Percentiles rank a stretch among this genome's conserved stretches.
These are phyloP conservation scores for Apophysomyces trapeziformis DNA, from an alignment of 371 early-diverging fungal genomes.

Conservation along the genomic window DNA sequence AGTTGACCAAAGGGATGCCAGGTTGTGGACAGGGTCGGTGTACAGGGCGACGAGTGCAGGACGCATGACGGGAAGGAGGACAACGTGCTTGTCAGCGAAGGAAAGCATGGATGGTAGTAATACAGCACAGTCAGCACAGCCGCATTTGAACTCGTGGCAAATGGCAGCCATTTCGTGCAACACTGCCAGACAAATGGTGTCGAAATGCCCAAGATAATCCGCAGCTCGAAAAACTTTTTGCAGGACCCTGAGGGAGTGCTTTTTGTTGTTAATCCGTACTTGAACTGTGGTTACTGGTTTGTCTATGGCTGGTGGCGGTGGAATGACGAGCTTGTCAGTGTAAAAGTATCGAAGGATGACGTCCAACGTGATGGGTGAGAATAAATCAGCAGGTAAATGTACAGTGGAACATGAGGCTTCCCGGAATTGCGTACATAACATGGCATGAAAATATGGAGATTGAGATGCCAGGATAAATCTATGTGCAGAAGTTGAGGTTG, in stretches of 20 bases:
- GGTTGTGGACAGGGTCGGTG: slow-evolving; percentile 42
- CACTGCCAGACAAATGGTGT: slow-evolving; percentile 34
- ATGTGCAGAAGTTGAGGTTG: slow-evolving; percentile 35
- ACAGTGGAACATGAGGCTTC: slow-evolving; percentile 24
- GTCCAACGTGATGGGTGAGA: slow-evolving; percentile 23
- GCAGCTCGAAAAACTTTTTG: slow-evolving; percentile 46
- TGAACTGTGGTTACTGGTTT: slow-evolving; percentile 15
- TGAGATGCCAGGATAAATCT: slow-evolving; percentile 47
- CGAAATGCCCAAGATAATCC: slow-evolving; percentile 44
- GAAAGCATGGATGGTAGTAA: slow-evolving; percentile 50
- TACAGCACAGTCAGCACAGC: slow-evolving; percentile 42
- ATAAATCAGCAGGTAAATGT: slow-evolving; percentile 31
- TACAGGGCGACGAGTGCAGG: slow-evolving; percentile 31
- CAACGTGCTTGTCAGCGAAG: slow-evolving; percentile 40
- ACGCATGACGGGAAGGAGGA: slow-evolving; percentile 29
- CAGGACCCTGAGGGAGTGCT: slow-evolving; percentile 40
- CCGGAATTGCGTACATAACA: slow-evolving; percentile 38
- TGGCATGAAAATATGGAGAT: slow-evolving; percentile 46
- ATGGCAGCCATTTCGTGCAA: slow-evolving; percentile 36
- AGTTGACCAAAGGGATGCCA: slow-evolving; percentile 43
- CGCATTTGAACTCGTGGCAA: slow-evolving; percentile 50
- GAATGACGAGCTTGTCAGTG: slow-evolving; percentile 26
- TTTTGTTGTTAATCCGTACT: slow-evolving; percentile 31
- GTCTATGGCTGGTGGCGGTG: slow-evolving; percentile 12
- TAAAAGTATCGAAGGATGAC: slow-evolving; percentile 32